Conservation (phyloP, 169 alveolate genomes). For the Cryptosporidium ryanae region DNA sequence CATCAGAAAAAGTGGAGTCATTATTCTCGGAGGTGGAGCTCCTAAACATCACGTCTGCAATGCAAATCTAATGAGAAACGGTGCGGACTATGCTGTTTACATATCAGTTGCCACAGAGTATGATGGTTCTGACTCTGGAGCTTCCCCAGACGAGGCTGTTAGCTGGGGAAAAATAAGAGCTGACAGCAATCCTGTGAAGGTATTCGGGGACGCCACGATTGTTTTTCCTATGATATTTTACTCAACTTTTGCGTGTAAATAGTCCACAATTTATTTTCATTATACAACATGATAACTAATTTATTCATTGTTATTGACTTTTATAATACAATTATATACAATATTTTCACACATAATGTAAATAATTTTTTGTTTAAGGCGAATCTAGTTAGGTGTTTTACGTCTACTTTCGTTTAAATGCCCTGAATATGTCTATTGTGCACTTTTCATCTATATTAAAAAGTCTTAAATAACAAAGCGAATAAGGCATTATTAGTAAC, state of each 20-base stretch:
- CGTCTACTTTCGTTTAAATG: conserved; percentile 31
- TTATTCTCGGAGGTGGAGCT: conserved; percentile 98
- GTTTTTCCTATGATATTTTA: conserved; percentile 90
- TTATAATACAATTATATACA: neutral
- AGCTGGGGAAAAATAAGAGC: conserved; percentile 99
- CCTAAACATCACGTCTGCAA: conserved; percentile 99
- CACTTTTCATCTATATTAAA: conserved; percentile 5
- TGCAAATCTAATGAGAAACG: conserved; percentile 99
- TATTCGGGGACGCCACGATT: conserved; percentile 95
- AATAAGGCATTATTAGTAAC: neutral
- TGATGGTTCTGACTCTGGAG: conserved; percentile 99
- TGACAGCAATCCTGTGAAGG: conserved; percentile 94
- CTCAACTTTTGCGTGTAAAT: conserved; percentile 30
- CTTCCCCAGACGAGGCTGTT: conserved; percentile 99
- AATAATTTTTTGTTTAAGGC: no score
- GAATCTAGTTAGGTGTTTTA: neutral
- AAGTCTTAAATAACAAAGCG: neutral
- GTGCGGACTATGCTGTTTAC: conserved; percentile 99
- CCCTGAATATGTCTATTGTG: conserved; percentile 53
- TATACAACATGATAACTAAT: no score
- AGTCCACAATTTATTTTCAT: neutral
- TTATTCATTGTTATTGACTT: no score
- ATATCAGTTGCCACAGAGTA: conserved; percentile 95
- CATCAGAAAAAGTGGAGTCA: conserved; percentile 94
- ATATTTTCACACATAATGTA: neutral